Conservation (phyloP, 2,329 filamentous ascomycete species). For the Eutypa lata region DNA sequence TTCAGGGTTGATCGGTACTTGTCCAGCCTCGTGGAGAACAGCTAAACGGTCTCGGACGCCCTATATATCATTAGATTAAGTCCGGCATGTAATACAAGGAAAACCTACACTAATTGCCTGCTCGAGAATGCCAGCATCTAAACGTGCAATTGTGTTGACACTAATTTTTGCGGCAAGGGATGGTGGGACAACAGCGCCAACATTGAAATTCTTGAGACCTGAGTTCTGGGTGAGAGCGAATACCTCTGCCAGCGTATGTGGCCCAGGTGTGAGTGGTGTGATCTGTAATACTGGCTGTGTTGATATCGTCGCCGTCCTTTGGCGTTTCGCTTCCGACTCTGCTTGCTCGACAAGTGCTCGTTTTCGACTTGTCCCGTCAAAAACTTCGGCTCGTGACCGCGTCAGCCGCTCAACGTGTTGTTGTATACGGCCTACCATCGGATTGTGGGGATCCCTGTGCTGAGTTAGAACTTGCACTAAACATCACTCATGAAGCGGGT, state of each 20-base stretch:
- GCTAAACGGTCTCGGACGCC: constrained; percentile 52
- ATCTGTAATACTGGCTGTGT: constrained; percentile 47
- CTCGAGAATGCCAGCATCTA: constrained; percentile 66
- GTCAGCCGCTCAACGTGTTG: constrained; percentile 81
- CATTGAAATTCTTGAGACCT: constrained; percentile 76
- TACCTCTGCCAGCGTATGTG: constrained; percentile 75
- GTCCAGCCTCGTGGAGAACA: constrained; percentile 39
- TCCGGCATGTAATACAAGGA: constrained; percentile 7
- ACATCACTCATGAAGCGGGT: constrained; percentile 1
- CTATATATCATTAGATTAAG: constrained; percentile 21
- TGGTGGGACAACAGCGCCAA: constrained; percentile 67
- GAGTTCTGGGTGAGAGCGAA: constrained; percentile 80
- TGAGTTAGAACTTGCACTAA: constrained; percentile 18
- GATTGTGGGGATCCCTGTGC: constrained; percentile 73
- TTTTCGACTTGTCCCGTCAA: constrained; percentile 78
- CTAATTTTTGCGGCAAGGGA: constrained; percentile 77
- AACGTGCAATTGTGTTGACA: constrained; percentile 70
- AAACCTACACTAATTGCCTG: constrained; percentile 68
- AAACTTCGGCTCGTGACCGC: constrained; percentile 72
- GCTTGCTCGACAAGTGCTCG: constrained; percentile 69
- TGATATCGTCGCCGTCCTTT: constrained; percentile 60
- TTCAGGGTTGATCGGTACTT: constrained; percentile 52
- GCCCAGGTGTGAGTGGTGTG: constrained; percentile 70
- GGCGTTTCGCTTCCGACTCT: constrained; percentile 78
- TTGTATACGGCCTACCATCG: constrained; percentile 74